Percentiles rank a stretch among this genome's conserved stretches.
phyloP scores from a whole-genome alignment of 805 yeast genomes.

The Ogataea polymorpha region DNA sequence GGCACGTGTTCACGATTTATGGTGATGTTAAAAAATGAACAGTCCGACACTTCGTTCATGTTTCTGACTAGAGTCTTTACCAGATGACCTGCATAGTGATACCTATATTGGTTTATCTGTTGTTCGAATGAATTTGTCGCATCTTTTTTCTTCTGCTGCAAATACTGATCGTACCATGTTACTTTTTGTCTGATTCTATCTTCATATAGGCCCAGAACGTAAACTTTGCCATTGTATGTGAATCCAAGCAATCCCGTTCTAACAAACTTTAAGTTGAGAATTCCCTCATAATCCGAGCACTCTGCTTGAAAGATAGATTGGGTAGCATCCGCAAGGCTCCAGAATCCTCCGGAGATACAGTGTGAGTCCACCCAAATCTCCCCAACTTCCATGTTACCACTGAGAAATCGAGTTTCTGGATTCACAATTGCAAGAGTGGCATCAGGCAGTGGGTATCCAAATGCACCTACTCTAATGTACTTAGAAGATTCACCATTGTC shows the following conservation, averaged over 20 bases:
- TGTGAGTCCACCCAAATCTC: conserved; percentile 98
- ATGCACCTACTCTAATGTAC: conserved; percentile 75
- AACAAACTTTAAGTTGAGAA: conserved; percentile 71
- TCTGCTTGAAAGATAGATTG: conserved; percentile 77
- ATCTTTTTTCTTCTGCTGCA: conserved; percentile 16
- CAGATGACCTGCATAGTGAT: conserved; percentile 84
- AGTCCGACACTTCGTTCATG: conserved; percentile 79
- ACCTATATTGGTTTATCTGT: conserved; percentile 35
- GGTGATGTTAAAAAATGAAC: conserved; percentile 84
- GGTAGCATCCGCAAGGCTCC: conserved; percentile 68
- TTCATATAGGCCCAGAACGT: conserved; percentile 84
- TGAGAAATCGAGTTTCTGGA: conserved; percentile 80
- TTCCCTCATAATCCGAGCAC: conserved; percentile 69
- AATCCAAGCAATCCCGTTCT: conserved; percentile 92
- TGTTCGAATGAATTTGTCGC: conserved; percentile 1
- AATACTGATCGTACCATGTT: conserved; percentile 58
- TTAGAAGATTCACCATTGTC: conserved; percentile 40
- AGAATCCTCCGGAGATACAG: conserved; percentile 85
- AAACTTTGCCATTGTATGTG: conserved; percentile 80
- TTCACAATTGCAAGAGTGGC: conserved; percentile 91
- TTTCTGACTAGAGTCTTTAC: conserved; percentile 80
- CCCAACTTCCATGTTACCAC: conserved; percentile 78
- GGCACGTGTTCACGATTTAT: conserved; percentile 80
- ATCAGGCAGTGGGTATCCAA: conserved; percentile 93
- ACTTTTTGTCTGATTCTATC: conserved; percentile 81